Conservation (phyloP, 495 filamentous ascomycete species). For the Platismatia glauca region DNA sequence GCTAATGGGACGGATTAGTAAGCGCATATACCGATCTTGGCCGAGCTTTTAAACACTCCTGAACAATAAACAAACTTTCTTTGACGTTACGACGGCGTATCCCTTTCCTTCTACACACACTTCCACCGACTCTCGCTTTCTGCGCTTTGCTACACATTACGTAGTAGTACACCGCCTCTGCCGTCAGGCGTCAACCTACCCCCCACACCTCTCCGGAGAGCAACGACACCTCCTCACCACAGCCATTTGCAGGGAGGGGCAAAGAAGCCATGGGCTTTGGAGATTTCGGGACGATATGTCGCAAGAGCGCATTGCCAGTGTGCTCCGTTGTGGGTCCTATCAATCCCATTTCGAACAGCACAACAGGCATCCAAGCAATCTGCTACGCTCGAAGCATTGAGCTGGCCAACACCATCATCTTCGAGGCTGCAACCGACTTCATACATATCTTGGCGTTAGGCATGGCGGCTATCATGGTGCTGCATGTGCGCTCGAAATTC, state of each 20-base stretch:
- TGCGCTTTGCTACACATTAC: slow-evolving; percentile 1
- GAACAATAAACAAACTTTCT: slow-evolving; percentile 1
- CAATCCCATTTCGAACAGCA: slow-evolving; percentile 50
- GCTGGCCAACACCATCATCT: slow-evolving; percentile 95
- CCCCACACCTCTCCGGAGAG: slow-evolving; percentile 1
- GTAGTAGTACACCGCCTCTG: not conserved
- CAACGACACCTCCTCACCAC: slow-evolving; percentile 18
- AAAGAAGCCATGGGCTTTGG: slow-evolving; percentile 70
- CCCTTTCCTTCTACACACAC: not conserved
- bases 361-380: slow-evolving; percentile 69
- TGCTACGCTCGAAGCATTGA: slow-evolving; percentile 96
- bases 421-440: slow-evolving; percentile 83
- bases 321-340: slow-evolving; percentile 74
- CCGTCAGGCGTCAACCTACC: slow-evolving; percentile 5
- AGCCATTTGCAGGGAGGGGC: slow-evolving; percentile 6
- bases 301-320: slow-evolving; percentile 72
- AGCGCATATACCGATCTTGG: not conserved
- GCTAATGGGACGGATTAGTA: not conserved
- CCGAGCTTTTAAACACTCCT: not conserved
- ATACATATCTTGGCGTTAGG: slow-evolving; percentile 84
- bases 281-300: slow-evolving; percentile 79
- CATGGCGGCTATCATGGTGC: slow-evolving; percentile 94
- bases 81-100: not conserved
- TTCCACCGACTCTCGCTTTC: not conserved
- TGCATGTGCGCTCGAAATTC: slow-evolving; percentile 95